Evolutionary conservation across 768 basidiomycete species (phyloP), one percentile per base, ranked within the genome.

Genomic region (Suillus spraguei): DNA sequence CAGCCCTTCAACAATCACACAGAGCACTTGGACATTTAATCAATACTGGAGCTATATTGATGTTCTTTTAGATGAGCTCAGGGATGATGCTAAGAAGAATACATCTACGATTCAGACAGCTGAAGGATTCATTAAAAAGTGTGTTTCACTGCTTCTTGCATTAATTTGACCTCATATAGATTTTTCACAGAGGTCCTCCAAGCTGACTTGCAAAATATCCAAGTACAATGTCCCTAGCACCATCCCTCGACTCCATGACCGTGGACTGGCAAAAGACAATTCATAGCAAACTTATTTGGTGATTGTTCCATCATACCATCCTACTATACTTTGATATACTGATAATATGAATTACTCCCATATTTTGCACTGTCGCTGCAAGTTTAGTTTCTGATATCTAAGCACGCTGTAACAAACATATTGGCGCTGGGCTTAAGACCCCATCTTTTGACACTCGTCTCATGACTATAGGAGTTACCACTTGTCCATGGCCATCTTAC

Each of bases 201-300:
- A 38, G n/a, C 33, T 10, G 63, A 64, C 38, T 52, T 64, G 28
- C 35, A 36, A 52, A 36, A 16, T 60, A 64, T n/a, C 52, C 52
- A 8, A 38, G 59, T 28, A 60, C 59, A 8, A 47, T 9, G 22
- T 50, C 58, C 8, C 22, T 38, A 20, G 20, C 50, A 24, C 63
- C 63, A 22, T 35, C 63, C 22, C 49, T 52, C 20, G 35, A 63
- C 36, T 49, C 36, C 28, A 49, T 63, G 13, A 63, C 47, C 41
- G 50, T 63, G n/a, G 28, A 36, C 47, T 63, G 63, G 59, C 63
- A 59, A 20, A 59, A 53, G 41, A 46, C 39, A 24, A 59, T 63
- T 20, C 58, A 60, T 50, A 47, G 35, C 20, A 24, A 59, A 38
- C 59, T 63, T 41, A 60, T 63, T 39, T 63, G 63, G 63, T 63